phyloP scores from a whole-genome alignment of 371 early-diverging fungal species.

The Mortierella sp. region DNA sequence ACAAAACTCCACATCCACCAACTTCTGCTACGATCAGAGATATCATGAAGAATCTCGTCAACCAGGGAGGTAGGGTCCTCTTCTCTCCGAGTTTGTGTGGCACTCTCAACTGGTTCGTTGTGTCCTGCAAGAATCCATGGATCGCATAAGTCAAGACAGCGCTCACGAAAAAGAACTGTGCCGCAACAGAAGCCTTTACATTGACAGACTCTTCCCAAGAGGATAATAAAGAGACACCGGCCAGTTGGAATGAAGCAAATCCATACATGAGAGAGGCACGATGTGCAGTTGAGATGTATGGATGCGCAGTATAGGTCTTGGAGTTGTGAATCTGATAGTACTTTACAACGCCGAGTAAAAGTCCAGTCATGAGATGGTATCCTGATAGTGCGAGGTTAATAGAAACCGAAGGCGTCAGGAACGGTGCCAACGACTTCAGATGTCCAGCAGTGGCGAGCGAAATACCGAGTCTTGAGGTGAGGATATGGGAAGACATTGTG shows the following conservation, averaged over 20 bases:
- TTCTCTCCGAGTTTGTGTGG: constrained; percentile 41
- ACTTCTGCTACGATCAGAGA: constrained; percentile 33
- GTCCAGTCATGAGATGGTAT: constrained; percentile 44
- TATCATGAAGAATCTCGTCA: constrained; percentile 31
- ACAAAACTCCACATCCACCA: constrained; percentile 37
- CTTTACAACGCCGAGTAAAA: constrained; percentile 40
- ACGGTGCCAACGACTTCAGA: constrained; percentile 14
- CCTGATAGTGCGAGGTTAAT: constrained; percentile 31
- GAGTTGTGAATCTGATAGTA: constrained; percentile 46
- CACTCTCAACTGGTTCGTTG: constrained; percentile 40
- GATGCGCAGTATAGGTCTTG: constrained; percentile 37
- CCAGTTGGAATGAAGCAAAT: constrained; percentile 44
- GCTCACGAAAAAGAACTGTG: constrained; percentile 29
- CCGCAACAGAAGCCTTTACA: constrained; percentile 21
- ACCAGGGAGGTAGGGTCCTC: constrained; percentile 16
- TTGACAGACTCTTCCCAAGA: constrained; percentile 31
- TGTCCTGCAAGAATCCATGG: constrained; percentile 41
- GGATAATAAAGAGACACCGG: constrained; percentile 22
- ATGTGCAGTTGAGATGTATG: constrained; percentile 46
- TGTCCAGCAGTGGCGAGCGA: constrained; percentile 11
- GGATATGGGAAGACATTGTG: constrained; percentile 14
- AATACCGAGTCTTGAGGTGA: constrained; percentile 13
- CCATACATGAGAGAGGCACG: constrained; percentile 54
- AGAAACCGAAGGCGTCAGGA: constrained; percentile 39
- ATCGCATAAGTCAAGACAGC: constrained; percentile 36